Conservation (phyloP, 2,329 filamentous ascomycete species). For the Xylaria sp. region DNA sequence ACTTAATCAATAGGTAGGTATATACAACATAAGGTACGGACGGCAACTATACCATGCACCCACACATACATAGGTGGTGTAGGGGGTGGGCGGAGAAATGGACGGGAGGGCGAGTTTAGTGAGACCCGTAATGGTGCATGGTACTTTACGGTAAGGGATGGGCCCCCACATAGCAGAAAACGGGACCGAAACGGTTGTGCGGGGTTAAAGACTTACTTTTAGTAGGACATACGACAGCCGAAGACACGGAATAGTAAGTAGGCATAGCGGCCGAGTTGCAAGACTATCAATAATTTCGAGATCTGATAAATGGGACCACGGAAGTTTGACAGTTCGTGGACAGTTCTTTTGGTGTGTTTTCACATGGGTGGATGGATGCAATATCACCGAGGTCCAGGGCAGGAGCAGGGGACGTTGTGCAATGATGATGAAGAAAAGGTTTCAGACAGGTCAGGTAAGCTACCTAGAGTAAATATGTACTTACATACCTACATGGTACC, state of each 20-base stretch:
- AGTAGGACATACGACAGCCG: constrained; percentile 10
- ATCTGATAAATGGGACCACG: neutral
- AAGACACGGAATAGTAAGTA: constrained; percentile 6
- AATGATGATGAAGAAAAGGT: neutral
- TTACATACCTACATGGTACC: no score
- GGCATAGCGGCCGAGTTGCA: constrained; percentile 17
- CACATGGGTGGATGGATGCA: neutral
- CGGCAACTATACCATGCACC: neutral
- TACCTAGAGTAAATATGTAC: no score
- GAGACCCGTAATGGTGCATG: neutral
- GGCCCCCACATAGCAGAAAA: constrained; percentile 24
- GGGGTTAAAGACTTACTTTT: constrained; percentile 4
- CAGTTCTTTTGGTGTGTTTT: neutral
- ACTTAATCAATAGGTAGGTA: neutral
- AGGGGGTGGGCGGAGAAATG: neutral
- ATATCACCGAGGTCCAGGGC: neutral
- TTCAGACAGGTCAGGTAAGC: no score
- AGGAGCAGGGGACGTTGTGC: neutral
- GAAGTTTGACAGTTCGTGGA: constrained; percentile 17
- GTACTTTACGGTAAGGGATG: constrained; percentile 18
- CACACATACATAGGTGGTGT: neutral
- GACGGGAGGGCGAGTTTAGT: neutral
- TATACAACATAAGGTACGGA: no score
- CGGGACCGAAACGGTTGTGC: constrained; percentile 29
- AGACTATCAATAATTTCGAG: constrained; percentile 1